Evolutionary conservation across 164 flowering plant genomes (phyloP).

Genomic region (Dillenia suffruticosa): DNA sequence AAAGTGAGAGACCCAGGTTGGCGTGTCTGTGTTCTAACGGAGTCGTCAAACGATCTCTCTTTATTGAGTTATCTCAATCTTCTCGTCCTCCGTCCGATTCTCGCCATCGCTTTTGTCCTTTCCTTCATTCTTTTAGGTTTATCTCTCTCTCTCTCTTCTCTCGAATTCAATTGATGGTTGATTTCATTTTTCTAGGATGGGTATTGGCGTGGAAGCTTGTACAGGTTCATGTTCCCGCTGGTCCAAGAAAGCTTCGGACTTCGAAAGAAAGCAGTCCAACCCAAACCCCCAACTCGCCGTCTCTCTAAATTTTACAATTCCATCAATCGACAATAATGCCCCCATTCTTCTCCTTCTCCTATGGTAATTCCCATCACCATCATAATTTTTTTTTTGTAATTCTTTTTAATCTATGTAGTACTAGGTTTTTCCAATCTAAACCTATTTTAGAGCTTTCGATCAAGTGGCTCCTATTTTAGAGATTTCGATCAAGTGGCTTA

Average conservation of each 20-base stretch:
- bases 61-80: conserved; percentile 31
- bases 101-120: conserved; percentile 50
- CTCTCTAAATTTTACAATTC: conserved; percentile 42
- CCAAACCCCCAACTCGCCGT: conserved; percentile 54
- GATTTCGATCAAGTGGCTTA: no score
- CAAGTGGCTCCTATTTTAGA: no score
- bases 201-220: conserved; percentile 85
- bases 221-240: conserved; percentile 83
- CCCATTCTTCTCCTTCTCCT: conserved; percentile 14
- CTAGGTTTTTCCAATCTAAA: no score
- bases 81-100: conserved; percentile 51
- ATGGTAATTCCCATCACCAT: conserved; percentile 16
- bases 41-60: conserved; percentile 6
- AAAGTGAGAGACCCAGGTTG: no score
- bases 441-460: no score
- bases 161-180: background rate
- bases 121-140: conserved; percentile 59
- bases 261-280: conserved; percentile 45
- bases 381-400: background rate
- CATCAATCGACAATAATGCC: conserved; percentile 12
- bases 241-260: conserved; percentile 85
- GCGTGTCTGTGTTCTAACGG: no score
- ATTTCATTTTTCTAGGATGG: conserved; percentile 54
- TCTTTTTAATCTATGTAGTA: no score
- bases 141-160: background rate